Base-by-base conservation (phyloP, 371 early-diverging fungal genomes). In the Mucor saturninus region DNA sequence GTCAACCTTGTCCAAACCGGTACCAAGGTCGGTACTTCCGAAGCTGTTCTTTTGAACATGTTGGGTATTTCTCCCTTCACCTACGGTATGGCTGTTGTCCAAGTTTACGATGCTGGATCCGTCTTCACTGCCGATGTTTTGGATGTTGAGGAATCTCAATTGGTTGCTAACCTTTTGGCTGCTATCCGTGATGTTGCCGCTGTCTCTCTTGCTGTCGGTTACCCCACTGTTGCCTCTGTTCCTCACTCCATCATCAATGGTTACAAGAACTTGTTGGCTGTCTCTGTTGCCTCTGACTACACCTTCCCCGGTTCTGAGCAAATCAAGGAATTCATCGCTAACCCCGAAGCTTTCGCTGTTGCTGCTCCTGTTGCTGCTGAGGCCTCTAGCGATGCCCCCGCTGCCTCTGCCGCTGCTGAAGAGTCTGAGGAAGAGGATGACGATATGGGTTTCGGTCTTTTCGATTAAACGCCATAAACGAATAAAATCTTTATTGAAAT, bases 61-160 rank as follows among this genome's bases (percentile, higher is more conserved):
- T 86, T 99, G 86, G 94, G 96, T 92, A 99, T 99, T 86, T 98
- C 98, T 62, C 99, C 99, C 66, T 99, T 99, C 93, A 97, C 98
- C 77, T 99, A 98, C 90, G 98, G 99, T 91, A 85, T 99, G 91
- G 84, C 85, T 66, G 93, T 99, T 67, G 74, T 84, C 64, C 89
- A 94, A 86, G 93, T 99, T 72, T 99, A 93, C 85, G 97, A 98
- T 82, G 78, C 93, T 62, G 97, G 97, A 64, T 90, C 91, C 80
- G 80, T 90, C 79, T 99, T 98, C 92, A 82, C 86, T 76, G 85
- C 97, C 56, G 77, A 82, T 13, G 88, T 99, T 59, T 86, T 99
- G 68, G 99, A 98, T 85, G 94, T 99, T 74, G 90, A 92, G 70
- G 95, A 95, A 73, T 84, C 84, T 10, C 77, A 87, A 64, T 90